Base-by-base conservation (phyloP, 2,329 filamentous ascomycete species). In the Fusarium ambrosium region DNA sequence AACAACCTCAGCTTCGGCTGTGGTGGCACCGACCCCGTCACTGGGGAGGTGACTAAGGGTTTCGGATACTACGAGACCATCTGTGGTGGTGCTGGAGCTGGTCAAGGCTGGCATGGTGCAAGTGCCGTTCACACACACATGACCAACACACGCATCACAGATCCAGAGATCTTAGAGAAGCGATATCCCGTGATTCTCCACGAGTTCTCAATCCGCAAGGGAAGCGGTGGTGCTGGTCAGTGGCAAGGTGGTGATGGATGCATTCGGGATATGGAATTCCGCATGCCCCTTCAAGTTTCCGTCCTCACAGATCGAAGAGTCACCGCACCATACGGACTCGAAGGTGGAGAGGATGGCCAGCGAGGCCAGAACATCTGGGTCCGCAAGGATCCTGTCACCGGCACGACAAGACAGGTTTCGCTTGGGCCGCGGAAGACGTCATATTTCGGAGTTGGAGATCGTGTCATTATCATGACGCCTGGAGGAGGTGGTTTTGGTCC, bases 1-100 rank as follows among this genome's bases (percentile, higher is more conserved):
- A 95, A 95, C 82, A 95, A 95, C 79, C 85, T 95, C 14, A 95
- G 93, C 1, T 95, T 95, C 77, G 93, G 93, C 63, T 94, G 94
- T 77, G 91, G 91, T 22, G 82, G 82, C 4, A 76, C 77, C 5
- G 79, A 81, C 11, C 71, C 70, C 0, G 69, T 69, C 2, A 80
- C 77, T 0, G 79, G 79, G 0, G 64, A 79, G 41, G 72, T 78
- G 5, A 76, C 72, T 2, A 75, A 77, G 48, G 81, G 81, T 0
- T 83, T 82, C 11, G 82, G 82, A 0, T 83, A 83, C 72, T 82
- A 83, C 29, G 82, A 83, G 70, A 82, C 81, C 3, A 82, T 83
- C 4, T 80, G 73, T 1, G 82, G 82, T 2, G 82, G 82, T 4
- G 75, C 76, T 9, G 81, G 82, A 4, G 81, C 81, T 4, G 80